A percentile compares a stretch with the other conserved stretches of the same genome.
Conservation (phyloP, 257 asterid genomes). For the Plantago elongata region DNA sequence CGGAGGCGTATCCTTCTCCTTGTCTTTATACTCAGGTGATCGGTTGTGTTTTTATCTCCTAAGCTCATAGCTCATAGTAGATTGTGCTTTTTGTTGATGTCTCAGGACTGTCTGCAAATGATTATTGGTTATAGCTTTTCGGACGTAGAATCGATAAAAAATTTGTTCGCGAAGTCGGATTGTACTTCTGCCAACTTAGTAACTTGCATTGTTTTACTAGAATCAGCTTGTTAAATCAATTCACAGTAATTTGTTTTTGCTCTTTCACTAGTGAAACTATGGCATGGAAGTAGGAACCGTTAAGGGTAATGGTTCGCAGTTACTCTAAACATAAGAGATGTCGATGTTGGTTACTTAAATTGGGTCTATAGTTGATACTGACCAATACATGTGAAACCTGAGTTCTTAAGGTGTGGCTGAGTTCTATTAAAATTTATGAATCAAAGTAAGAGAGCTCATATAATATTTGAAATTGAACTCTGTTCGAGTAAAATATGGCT, state of each 20-base stretch:
- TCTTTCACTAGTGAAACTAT: background rate
- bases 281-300: too few relatives aligned
- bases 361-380: too few relatives aligned
- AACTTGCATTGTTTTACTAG: background rate
- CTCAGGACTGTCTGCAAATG: conserved; percentile 5
- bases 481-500: background rate
- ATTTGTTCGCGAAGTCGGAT: too few relatives aligned
- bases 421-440: background rate
- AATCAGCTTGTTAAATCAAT: too few relatives aligned
- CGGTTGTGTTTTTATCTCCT: background rate
- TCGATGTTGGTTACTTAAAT: too few relatives aligned
- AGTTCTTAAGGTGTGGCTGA: background rate
- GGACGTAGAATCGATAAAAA: too few relatives aligned
- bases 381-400: background rate
- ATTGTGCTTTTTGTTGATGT: background rate
- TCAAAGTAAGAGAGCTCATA: too few relatives aligned
- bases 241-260: background rate
- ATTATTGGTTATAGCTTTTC: background rate
- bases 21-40: conserved; percentile 85
- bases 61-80: too few relatives aligned
- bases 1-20: conserved; percentile 79
- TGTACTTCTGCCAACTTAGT: too few relatives aligned
- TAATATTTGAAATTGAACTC: too few relatives aligned
- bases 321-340: too few relatives aligned
- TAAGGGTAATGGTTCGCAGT: too few relatives aligned